Evolutionary conservation across 768 basidiomycete species (phyloP).

Genomic region (Holtermanniella nyarrowii): DNA sequence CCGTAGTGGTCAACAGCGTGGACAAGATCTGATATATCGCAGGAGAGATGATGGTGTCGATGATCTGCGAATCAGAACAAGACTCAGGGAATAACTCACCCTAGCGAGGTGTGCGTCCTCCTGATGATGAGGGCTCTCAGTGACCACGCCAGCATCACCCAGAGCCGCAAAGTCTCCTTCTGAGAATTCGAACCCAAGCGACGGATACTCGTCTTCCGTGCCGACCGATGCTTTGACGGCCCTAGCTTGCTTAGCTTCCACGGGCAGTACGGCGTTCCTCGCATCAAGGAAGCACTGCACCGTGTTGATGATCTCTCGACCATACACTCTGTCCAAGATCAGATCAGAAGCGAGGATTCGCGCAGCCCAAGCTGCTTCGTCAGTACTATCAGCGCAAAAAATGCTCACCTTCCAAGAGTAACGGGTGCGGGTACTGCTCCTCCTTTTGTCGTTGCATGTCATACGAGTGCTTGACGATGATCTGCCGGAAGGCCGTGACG

Average conservation of each 20-base stretch:
- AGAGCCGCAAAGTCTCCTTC: slow-evolving; percentile 55
- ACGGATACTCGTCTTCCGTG: slow-evolving; percentile 62
- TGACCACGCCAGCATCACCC: slow-evolving; percentile 45
- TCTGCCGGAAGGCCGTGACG: slow-evolving; percentile 51
- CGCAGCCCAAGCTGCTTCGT: slow-evolving; percentile 51
- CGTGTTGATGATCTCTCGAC: slow-evolving; percentile 51
- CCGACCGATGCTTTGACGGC: slow-evolving; percentile 43
- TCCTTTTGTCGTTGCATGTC: slow-evolving; percentile 17
- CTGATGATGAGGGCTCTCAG: slow-evolving; percentile 26
- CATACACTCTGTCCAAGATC: slow-evolving; percentile 47
- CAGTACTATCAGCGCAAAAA: neutral
- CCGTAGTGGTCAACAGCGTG: slow-evolving; percentile 43
- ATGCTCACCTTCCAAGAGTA: slow-evolving; percentile 52
- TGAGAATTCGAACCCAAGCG: slow-evolving; percentile 54
- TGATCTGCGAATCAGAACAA: slow-evolving; percentile 41
- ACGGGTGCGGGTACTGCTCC: slow-evolving; percentile 54
- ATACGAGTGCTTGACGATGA: slow-evolving; percentile 46
- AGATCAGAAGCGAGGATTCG: slow-evolving; percentile 47
- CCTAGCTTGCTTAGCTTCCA: slow-evolving; percentile 34
- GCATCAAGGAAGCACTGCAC: slow-evolving; percentile 56
- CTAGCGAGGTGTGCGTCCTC: slow-evolving; percentile 49
- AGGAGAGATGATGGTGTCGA: slow-evolving; percentile 48
- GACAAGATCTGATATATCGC: slow-evolving; percentile 52
- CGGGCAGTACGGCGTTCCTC: slow-evolving; percentile 47
- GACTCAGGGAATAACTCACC: slow-evolving; percentile 40